A percentile compares a stretch with the other conserved stretches of the same genome.
Evolutionary conservation across 176 grass and related monocot genomes (phyloP).

Genomic region (Triticum urartu): DNA sequence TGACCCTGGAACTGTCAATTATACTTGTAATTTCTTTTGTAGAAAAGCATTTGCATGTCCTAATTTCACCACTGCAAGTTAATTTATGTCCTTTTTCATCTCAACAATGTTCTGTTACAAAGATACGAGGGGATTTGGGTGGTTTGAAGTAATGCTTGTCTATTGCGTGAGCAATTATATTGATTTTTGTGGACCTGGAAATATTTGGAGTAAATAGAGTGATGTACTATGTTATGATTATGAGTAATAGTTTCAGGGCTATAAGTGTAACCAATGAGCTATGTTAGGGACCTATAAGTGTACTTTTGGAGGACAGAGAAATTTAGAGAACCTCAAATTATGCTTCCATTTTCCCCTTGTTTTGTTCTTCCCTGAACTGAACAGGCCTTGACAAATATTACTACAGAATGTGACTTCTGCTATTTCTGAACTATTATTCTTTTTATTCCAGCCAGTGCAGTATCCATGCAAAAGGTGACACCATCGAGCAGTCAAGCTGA

Average conservation of each 20-base stretch:
- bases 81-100: neutral
- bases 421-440: conserved; percentile 24
- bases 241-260: neutral
- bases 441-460: conserved; percentile 29
- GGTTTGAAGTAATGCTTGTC: neutral
- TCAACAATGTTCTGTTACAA: neutral
- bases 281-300: neutral
- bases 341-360: neutral
- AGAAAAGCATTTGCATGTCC: neutral
- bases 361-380: conserved; percentile 2
- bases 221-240: neutral
- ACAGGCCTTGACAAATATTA: conserved; percentile 6
- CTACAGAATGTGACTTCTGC: neutral
- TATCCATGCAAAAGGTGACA: conserved; percentile 34
- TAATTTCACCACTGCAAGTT: neutral
- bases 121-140: neutral
- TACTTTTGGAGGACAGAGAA: neutral
- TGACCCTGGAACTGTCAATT: neutral
- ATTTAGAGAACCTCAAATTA: neutral
- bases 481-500: conserved; percentile 31
- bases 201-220: neutral
- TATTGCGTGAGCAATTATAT: neutral
- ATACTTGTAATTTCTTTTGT: neutral
- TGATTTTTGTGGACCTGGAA: neutral
- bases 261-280: neutral